Evolutionary conservation across 169 alveolate species (phyloP), one percentile per base, ranked within the genome.

Genomic region (Cardiosporidium cionae): DNA sequence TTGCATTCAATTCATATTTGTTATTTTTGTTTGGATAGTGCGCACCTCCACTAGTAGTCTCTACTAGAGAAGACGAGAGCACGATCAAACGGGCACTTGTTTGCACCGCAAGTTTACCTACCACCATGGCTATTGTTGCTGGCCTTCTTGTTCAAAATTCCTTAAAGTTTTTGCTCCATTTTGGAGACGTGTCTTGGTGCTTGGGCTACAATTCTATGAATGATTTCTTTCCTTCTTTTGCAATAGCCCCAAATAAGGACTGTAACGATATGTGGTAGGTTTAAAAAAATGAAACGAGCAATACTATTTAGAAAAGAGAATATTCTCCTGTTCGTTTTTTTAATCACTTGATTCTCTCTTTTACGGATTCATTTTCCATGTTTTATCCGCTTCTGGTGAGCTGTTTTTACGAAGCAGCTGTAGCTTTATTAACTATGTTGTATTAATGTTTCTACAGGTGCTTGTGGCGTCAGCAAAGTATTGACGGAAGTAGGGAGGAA

Each of bases 41-140:
- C 82, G 98, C 97, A 6, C 96, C 97, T 3, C 96, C 98, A 22
- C 80, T 91, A 32, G 93, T 94, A 7, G 95, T 92, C 16, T 92
- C 96, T 28, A 86, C 84, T 22, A 89, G 90, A n/a, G 96, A 94
- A 32, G 93, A 92, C 66, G 97, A 94, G 79, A 82, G 89, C 34
- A 75, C 87, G 32, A 93, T 94, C 44, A 90, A 92, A 72, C 88
- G 97, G 75, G 96, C 92, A 69, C 97, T 96, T 67, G 97, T 94
- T 6, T 95, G 99, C 78, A 95, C 98, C 28, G 99, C 98, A 29
- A 84, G 94, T 36, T 78, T 95, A 23, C 97, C 99, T 0, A 95
- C 98, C 6, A 95, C 98, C 9, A 94, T 93, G 97, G 97, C 97
- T 16, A 92, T 95, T 53, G 94, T 94, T 28, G 97, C 99, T 4